phyloP scores from a whole-genome alignment of 2,329 filamentous ascomycete genomes.

The Ophiostoma himal-ulmi region DNA sequence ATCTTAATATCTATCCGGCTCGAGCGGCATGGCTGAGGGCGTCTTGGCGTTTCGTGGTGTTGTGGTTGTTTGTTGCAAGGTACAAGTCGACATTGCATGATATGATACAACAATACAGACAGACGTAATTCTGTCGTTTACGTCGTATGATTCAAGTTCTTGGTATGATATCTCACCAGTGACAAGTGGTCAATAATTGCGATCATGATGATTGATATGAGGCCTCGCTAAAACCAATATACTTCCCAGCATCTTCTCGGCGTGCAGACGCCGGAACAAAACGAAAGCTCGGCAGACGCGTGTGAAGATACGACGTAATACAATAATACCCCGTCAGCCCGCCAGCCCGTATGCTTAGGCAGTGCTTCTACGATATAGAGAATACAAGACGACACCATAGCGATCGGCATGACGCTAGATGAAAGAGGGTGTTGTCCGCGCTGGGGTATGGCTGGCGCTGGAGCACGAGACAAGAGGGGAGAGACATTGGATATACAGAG shows the following conservation, averaged over 20 bases:
- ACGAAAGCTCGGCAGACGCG: not conserved
- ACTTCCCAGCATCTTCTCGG: not conserved
- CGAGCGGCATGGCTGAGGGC: slow-evolving; percentile 6
- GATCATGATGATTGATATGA: not conserved
- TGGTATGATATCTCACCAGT: too few relatives aligned
- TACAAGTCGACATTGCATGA: not conserved
- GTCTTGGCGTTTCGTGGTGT: slow-evolving; percentile 5
- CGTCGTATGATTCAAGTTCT: not conserved
- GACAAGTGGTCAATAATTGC: too few relatives aligned
- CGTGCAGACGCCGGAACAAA: not conserved
- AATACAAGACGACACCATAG: not conserved
- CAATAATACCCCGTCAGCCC: not conserved
- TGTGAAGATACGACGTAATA: not conserved
- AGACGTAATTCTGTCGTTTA: not conserved
- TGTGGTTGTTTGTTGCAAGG: slow-evolving; percentile 1
- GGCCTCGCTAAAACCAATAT: not conserved
- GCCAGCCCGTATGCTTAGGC: not conserved
- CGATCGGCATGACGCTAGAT: slow-evolving; percentile 6
- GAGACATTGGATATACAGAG: not conserved
- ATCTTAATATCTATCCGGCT: not conserved
- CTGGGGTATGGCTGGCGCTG: not conserved
- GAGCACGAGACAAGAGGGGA: slow-evolving; percentile 1
- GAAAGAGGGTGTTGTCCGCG: slow-evolving; percentile 2
- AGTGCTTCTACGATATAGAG: too few relatives aligned
- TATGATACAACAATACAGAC: not conserved